Base-by-base conservation (phyloP, 2,329 filamentous ascomycete genomes). In the Teratosphaeria gauchensis region DNA sequence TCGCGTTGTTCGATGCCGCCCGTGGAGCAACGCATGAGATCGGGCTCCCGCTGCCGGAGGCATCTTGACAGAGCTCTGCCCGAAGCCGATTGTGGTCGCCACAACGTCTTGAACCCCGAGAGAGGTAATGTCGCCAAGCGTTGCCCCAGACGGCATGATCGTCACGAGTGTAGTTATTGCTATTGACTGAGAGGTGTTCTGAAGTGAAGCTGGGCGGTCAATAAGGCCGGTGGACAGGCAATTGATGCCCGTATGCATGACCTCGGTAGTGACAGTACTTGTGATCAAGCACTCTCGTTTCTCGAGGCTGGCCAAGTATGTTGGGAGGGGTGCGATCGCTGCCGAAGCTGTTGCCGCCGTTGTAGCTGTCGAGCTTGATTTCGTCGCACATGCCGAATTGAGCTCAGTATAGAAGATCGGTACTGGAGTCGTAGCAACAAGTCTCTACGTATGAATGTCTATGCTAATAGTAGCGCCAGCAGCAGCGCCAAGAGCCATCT, bases 381-480 rank as follows among this genome's bases (percentile, higher is more conserved):
- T 65, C 2, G 69, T 62, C 0, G 73, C 76, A 63, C 80, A 83
- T 1, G 69, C 69, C 30, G 75, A 71, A 0, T 73, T 72, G 0
- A 84, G 63, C 0, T 77, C 80, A 0, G 81, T 84, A 63, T 77
- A 82, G 63, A 75, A 84, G 48, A 85, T 72, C 0, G 81, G 78
- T 2, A 78, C 73, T 11, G 76, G 74, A 0, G 77, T 80, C 21
- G 70, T 66, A 0, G 79, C 76, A 0, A 73, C 67, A 0, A 80
- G 80, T 0, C 81, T 82, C 79, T 79, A 85, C 0, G 75, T 78
- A 14, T 76, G 64, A 0, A 64, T 62, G 0, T 68, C 70, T 4
- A 83, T 55, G 1, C 69, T 74, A 0, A 84, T 63, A 0, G 78
- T 80, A 0, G 81, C 82, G 1, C 82, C 82, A 4, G 80, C 81